Percentiles rank a stretch among this genome's conserved stretches.
Conservation (phyloP, 2,329 filamentous ascomycete species). For the Hypoxylon sp. region DNA sequence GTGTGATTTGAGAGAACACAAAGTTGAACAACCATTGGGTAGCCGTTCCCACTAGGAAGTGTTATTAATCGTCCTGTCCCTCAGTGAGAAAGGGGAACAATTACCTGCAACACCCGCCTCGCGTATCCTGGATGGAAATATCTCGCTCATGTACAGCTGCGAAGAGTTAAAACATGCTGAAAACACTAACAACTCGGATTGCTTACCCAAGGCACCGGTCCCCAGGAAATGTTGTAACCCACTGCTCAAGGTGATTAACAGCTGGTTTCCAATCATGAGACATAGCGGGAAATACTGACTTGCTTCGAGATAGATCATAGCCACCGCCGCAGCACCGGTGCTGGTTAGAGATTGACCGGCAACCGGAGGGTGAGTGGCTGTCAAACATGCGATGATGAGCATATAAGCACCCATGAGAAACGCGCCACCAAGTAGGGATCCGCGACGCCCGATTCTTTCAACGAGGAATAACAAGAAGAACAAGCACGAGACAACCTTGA, state of each 20-base stretch:
- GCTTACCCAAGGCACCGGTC: conserved; percentile 58
- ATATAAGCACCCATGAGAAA: conserved; percentile 61
- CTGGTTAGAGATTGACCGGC: conserved; percentile 45
- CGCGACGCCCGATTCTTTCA: conserved; percentile 58
- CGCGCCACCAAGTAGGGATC: conserved; percentile 58
- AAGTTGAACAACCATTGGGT: conserved; percentile 64
- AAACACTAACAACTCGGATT: background rate
- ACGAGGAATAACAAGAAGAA: conserved; percentile 59
- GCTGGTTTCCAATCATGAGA: background rate
- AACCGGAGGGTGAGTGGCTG: conserved; percentile 54
- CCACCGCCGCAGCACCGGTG: conserved; percentile 56
- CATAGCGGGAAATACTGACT: conserved; percentile 24
- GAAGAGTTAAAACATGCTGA: background rate
- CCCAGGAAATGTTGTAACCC: conserved; percentile 62
- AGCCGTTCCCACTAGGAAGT: conserved; percentile 51
- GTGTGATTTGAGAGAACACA: conserved; percentile 58
- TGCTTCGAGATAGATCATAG: conserved; percentile 61
- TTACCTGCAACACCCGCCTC: conserved; percentile 55
- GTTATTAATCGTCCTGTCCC: background rate
- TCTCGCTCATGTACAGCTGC: conserved; percentile 56
- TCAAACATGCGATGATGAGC: conserved; percentile 61
- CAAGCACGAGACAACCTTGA: conserved; percentile 58
- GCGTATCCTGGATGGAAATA: conserved; percentile 61
- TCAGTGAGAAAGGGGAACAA: background rate
- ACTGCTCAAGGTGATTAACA: conserved; percentile 52